Conservation (phyloP, 371 early-diverging fungal genomes). For the Rhizopus sp. region DNA sequence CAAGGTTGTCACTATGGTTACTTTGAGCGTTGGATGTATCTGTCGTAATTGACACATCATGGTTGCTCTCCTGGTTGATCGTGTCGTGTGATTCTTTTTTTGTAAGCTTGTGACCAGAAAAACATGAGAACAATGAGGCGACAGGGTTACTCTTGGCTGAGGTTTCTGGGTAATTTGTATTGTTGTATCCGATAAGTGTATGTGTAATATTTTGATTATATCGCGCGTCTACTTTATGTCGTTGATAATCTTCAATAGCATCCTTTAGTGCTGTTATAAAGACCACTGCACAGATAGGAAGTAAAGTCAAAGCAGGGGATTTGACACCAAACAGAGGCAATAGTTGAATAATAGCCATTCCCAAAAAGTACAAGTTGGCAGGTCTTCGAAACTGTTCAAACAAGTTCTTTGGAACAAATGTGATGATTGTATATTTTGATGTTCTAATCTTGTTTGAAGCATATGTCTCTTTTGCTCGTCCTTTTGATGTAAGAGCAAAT, state of each 20-base stretch:
- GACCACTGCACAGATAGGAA: slow-evolving; percentile 90
- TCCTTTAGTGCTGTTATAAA: slow-evolving; percentile 93
- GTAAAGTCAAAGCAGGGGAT: slow-evolving; percentile 72
- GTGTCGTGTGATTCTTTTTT: no score
- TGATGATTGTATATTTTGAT: slow-evolving; percentile 89
- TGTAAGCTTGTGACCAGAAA: no score
- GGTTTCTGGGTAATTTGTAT: slow-evolving; percentile 63
- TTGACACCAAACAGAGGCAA: slow-evolving; percentile 80
- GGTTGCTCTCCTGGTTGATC: no score
- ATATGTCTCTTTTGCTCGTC: slow-evolving; percentile 50
- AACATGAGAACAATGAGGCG: not conserved
- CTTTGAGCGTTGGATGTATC: not conserved
- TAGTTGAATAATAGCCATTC: slow-evolving; percentile 89
- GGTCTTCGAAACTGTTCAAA: slow-evolving; percentile 95
- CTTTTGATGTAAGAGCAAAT: slow-evolving; percentile 52
- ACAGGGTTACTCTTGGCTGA: not conserved
- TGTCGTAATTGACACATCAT: no score
- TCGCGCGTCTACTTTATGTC: slow-evolving; percentile 87
- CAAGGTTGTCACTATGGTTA: slow-evolving; percentile 6
- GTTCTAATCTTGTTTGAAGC: slow-evolving; percentile 77
- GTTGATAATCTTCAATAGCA: slow-evolving; percentile 94
- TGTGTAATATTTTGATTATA: slow-evolving; percentile 81
- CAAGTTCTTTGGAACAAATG: slow-evolving; percentile 95
- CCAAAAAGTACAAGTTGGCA: slow-evolving; percentile 97
- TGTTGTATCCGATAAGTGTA: slow-evolving; percentile 72